Conservation (phyloP, 164 flowering plant species). For the Piper longum region DNA sequence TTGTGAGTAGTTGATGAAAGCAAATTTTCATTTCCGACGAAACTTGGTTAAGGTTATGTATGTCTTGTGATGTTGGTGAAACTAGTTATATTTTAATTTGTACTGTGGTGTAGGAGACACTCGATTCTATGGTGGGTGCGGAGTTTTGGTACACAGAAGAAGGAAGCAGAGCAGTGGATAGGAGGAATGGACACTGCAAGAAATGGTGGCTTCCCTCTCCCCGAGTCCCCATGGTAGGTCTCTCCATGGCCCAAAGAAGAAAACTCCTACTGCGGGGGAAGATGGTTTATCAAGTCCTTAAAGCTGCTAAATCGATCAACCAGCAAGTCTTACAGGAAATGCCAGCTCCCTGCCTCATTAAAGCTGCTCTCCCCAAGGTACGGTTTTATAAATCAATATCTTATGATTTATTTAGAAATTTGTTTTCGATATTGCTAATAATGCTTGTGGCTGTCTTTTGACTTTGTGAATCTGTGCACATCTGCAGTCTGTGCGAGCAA, state of each 20-base stretch:
- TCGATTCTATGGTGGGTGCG: conserved; percentile 70
- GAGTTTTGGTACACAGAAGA: conserved; percentile 95
- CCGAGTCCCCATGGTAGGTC: conserved; percentile 57
- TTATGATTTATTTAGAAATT: background rate
- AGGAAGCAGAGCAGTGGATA: conserved; percentile 77
- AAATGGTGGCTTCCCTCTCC: conserved; percentile 97
- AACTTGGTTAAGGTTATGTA: background rate
- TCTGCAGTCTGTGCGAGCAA: conserved; percentile 56
- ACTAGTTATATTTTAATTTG: background rate
- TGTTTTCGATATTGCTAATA: background rate
- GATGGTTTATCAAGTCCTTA: conserved; percentile 67
- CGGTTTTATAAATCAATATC: conserved; percentile 1
- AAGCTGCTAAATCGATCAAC: conserved; percentile 80
- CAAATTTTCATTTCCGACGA: background rate
- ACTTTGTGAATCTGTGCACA: background rate
- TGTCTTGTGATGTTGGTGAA: background rate
- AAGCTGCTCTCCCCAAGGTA: conserved; percentile 66
- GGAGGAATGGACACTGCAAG: conserved; percentile 41
- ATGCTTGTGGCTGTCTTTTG: background rate
- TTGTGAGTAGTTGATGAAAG: conserved; percentile 39
- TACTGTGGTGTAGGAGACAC: conserved; percentile 37
- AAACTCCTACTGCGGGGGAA: conserved; percentile 43
- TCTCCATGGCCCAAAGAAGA: conserved; percentile 48
- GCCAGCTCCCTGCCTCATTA: conserved; percentile 51
- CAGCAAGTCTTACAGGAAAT: conserved; percentile 55